A percentile compares a stretch with the other conserved stretches of the same genome.
Evolutionary conservation across 75 land plant genomes (phyloP).

Genomic region (Cupressus sempervirens): DNA sequence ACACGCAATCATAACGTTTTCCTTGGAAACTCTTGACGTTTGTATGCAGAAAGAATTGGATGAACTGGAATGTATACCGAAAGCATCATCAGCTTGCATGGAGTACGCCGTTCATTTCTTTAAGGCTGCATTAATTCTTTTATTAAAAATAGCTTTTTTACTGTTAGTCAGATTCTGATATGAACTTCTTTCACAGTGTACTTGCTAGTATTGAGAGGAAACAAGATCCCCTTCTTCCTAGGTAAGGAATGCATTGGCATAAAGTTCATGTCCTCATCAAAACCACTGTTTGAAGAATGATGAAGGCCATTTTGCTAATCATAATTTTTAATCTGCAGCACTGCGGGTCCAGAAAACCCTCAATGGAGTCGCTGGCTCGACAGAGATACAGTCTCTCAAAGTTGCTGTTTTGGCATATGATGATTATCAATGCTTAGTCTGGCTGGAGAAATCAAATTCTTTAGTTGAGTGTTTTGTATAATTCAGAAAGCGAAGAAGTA

Average conservation of each 20-base stretch:
- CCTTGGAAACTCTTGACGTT: neutral
- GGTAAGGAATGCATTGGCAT: neutral
- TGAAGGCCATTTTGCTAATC: neutral
- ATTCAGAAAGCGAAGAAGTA: neutral
- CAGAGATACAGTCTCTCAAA: neutral
- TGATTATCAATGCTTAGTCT: neutral
- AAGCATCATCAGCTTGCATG: neutral
- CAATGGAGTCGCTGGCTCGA: neutral
- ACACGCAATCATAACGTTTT: neutral
- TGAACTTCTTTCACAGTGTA: neutral
- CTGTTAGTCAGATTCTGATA: neutral
- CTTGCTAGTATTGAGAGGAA: neutral
- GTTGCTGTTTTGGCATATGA: constrained; percentile 2
- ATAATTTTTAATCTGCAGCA: neutral
- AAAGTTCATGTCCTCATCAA: neutral
- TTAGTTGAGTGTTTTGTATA: neutral
- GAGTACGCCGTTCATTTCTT: neutral
- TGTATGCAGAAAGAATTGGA: constrained; percentile 1
- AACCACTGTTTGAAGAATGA: neutral
- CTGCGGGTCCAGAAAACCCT: neutral
- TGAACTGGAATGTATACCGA: neutral
- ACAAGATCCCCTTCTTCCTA: constrained; percentile 7
- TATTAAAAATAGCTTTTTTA: neutral
- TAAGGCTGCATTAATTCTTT: too few relatives aligned
- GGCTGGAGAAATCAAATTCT: neutral